Evolutionary conservation across 1,139 yeast species (phyloP).

Genomic region (Pichia norvegensis): DNA sequence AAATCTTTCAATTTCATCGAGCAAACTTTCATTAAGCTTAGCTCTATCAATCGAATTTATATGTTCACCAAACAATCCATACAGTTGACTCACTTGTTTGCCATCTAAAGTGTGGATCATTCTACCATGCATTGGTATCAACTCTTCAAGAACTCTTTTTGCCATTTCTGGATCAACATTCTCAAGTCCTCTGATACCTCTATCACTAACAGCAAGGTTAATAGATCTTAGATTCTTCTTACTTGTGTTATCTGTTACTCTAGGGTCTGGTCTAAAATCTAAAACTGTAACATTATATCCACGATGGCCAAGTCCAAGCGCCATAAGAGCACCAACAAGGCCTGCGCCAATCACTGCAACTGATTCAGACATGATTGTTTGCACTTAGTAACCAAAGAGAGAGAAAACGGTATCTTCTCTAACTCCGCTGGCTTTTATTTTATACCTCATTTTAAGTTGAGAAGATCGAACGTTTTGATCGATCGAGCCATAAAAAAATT

Average conservation of each 20-base stretch:
- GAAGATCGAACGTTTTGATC: too few species aligned
- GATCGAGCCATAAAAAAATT: too few species aligned
- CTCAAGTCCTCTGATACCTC: conserved; percentile 69
- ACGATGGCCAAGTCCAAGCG: conserved; percentile 63
- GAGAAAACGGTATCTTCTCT: too few species aligned
- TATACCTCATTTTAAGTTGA: too few species aligned
- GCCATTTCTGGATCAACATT: conserved; percentile 56
- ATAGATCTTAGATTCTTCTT: conserved; percentile 52
- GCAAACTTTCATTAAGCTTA: conserved; percentile 52
- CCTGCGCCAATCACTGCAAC: conserved; percentile 77
- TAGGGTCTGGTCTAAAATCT: conserved; percentile 48
- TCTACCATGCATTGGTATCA: conserved; percentile 82
- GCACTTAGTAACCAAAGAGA: neutral
- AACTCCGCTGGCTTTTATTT: too few species aligned
- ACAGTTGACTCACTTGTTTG: conserved; percentile 56
- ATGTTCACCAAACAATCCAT: conserved; percentile 78
- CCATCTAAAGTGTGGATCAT: conserved; percentile 78
- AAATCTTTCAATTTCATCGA: conserved; percentile 50
- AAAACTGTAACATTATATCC: conserved; percentile 70
- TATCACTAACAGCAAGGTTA: conserved; percentile 76
- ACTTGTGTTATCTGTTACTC: conserved; percentile 18
- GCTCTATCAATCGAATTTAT: conserved; percentile 83
- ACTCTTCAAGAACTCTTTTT: conserved; percentile 44
- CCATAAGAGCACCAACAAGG: conserved; percentile 81
- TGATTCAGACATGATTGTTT: conserved; percentile 16